Conservation (phyloP, 345 rosid genomes). For the Syzygium oleosum region DNA sequence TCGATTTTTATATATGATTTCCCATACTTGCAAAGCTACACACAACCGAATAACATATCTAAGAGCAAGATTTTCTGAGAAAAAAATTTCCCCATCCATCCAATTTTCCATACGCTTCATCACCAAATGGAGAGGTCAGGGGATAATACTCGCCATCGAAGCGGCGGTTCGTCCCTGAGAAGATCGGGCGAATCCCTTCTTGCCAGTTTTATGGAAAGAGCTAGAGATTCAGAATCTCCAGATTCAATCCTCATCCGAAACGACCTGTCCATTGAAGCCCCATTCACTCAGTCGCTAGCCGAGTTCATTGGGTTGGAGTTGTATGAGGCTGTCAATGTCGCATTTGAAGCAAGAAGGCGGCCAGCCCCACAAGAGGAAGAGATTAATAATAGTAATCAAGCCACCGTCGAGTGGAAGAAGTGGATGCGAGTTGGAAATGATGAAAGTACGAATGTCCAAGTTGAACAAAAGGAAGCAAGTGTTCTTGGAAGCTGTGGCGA, state of each 20-base stretch:
- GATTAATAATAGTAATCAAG: no score
- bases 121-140: neutral
- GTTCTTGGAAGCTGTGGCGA: neutral
- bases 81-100: neutral
- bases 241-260: neutral
- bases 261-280: neutral
- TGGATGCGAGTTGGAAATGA: neutral
- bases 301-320: neutral
- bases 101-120: neutral
- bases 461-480: neutral
- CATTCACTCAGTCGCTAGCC: neutral
- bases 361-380: neutral
- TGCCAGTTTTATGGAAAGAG: neutral
- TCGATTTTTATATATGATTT: neutral
- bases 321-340: neutral
- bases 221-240: neutral
- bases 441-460: neutral
- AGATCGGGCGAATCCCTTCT: neutral
- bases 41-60: neutral
- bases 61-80: neutral
- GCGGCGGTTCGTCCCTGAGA: neutral
- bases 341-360: neutral
- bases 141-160: neutral
- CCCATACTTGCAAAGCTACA: neutral
- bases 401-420: neutral